A percentile compares a stretch with the other conserved stretches of the same genome.
phyloP scores from a whole-genome alignment of 345 rosid genomes.

The Citrus mangshanensis region DNA sequence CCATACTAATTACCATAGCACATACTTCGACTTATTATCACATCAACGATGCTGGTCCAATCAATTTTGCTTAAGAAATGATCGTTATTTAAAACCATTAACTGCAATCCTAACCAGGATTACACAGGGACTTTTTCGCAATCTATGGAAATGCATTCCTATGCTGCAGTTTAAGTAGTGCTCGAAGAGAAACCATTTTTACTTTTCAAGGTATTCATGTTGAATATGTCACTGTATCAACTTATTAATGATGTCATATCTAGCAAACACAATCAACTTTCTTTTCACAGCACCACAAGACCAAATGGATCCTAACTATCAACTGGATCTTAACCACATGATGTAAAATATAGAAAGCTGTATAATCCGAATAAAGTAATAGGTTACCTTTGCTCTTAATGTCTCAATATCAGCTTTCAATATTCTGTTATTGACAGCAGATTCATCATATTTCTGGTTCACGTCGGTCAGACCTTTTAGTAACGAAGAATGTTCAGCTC shows the following conservation, averaged over 20 bases:
- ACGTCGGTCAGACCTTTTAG: constrained; percentile 61
- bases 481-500: constrained; percentile 70
- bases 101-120: background rate
- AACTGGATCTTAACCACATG: background rate
- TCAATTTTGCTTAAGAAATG: background rate
- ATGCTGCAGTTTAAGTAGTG: background rate
- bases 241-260: background rate
- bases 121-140: background rate
- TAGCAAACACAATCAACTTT: too few relatives aligned
- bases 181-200: background rate
- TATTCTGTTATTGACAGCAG: constrained; percentile 84
- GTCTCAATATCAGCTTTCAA: constrained; percentile 96
- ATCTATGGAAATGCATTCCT: background rate
- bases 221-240: background rate
- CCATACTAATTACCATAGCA: background rate
- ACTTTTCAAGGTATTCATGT: background rate
- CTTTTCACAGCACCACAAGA: too few relatives aligned
- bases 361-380: background rate
- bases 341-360: background rate
- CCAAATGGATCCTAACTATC: background rate
- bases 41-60: background rate
- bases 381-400: constrained; percentile 73
- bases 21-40: background rate
- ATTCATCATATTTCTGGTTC: constrained; percentile 74
- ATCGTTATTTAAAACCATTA: background rate